Conservation (phyloP, 2,329 filamentous ascomycete species). For the Trichoderma guizhouense region DNA sequence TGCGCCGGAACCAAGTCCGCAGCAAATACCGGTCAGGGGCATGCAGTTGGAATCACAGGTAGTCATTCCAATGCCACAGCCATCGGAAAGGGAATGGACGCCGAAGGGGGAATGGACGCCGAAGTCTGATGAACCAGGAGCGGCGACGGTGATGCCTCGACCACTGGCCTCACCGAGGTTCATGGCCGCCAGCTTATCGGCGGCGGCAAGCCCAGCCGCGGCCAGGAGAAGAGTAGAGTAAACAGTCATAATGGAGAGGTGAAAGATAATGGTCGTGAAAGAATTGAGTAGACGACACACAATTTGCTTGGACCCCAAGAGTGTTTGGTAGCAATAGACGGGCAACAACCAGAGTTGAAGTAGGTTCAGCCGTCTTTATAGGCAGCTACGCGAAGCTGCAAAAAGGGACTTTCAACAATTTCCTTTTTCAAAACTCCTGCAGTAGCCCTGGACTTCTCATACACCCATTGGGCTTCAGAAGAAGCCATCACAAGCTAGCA, state of each 20-base stretch:
- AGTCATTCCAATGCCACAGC: conserved; percentile 25
- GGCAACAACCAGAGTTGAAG: background rate
- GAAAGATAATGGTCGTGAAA: conserved; percentile 3
- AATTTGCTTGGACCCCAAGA: background rate
- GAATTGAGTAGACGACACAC: background rate
- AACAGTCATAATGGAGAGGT: conserved; percentile 25
- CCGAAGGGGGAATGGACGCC: conserved; percentile 18
- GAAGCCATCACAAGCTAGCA: conserved; percentile 15
- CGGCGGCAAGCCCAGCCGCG: conserved; percentile 25
- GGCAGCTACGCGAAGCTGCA: background rate
- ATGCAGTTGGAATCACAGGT: conserved; percentile 33
- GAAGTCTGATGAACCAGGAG: conserved; percentile 17
- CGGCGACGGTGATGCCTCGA: conserved; percentile 19
- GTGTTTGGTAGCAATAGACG: background rate
- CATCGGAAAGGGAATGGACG: conserved; percentile 19
- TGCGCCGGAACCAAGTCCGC: conserved; percentile 19
- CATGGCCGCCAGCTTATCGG: conserved; percentile 13
- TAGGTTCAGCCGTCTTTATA: background rate
- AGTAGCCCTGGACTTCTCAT: background rate
- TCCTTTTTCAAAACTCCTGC: background rate
- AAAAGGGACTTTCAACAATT: background rate
- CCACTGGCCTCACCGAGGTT: background rate
- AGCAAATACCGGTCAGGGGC: conserved; percentile 30
- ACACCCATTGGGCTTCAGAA: background rate
- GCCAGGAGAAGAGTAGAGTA: conserved; percentile 28